These are phyloP conservation scores for Solanum virginianum DNA, from an alignment of 257 asterid species.

Conservation along the genomic window DNA sequence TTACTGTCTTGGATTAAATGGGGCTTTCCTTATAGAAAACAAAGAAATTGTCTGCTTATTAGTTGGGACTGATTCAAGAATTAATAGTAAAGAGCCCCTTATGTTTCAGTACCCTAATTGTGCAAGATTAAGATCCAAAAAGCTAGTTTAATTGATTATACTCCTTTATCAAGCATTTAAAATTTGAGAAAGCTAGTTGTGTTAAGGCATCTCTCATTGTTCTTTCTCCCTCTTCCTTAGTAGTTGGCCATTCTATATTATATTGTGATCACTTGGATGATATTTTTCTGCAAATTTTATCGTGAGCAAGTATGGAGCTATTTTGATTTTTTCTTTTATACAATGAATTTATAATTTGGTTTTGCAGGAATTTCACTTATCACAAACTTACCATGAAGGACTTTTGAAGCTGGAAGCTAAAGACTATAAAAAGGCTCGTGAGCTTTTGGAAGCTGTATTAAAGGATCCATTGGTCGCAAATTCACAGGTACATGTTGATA, in stretches of 20 bases:
- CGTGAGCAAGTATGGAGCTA: neutral
- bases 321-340: neutral
- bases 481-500: conserved; percentile 50
- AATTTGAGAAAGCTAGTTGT: neutral
- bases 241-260: neutral
- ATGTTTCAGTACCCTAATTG: neutral
- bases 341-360: neutral
- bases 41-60: neutral
- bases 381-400: conserved; percentile 90
- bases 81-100: neutral
- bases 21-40: neutral
- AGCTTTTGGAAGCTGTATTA: conserved; percentile 64
- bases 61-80: neutral
- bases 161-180: neutral
- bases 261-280: neutral
- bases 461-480: conserved; percentile 75
- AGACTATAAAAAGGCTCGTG: conserved; percentile 78
- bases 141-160: neutral
- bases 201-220: neutral
- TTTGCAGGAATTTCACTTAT: conserved; percentile 75
- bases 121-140: neutral
- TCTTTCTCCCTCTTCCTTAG: neutral
- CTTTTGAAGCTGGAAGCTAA: conserved; percentile 71
- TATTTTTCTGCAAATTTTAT: neutral
- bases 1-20: neutral